A percentile compares a stretch with the other conserved stretches of the same genome.
Evolutionary conservation across 495 filamentous ascomycete species (phyloP).

Genomic region (Daldinia caldariorum): DNA sequence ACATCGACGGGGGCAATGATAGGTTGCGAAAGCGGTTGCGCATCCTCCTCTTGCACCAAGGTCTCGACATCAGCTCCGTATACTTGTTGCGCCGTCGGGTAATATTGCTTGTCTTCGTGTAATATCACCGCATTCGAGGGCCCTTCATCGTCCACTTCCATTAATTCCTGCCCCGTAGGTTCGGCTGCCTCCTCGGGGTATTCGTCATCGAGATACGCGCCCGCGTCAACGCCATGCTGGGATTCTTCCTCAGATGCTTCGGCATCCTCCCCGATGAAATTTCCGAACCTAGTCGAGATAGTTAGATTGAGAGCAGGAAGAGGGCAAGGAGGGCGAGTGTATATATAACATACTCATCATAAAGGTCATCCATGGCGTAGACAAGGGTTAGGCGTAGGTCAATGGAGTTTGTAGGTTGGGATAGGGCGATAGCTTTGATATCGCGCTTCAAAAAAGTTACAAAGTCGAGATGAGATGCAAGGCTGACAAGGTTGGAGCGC

Average conservation of each 20-base stretch:
- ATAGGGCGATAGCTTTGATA: constrained; percentile 31
- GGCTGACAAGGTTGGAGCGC: constrained; percentile 26
- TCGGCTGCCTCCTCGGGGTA: constrained; percentile 71
- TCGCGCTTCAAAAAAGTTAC: constrained; percentile 43
- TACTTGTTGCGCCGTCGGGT: constrained; percentile 93
- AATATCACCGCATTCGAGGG: constrained; percentile 96
- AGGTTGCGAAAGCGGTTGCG: constrained; percentile 88
- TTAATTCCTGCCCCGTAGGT: constrained; percentile 79
- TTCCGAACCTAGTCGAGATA: constrained; percentile 80
- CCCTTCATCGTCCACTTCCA: constrained; percentile 96
- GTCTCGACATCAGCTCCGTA: constrained; percentile 96
- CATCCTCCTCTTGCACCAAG: constrained; percentile 96
- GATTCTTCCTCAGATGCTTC: constrained; percentile 89
- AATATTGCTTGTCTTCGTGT: constrained; percentile 99
- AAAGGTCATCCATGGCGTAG: constrained; percentile 78
- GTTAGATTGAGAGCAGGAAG: constrained; percentile 23
- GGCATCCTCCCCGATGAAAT: constrained; percentile 89
- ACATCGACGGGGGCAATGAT: constrained; percentile 93
- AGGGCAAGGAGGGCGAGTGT: not conserved
- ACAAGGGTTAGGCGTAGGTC: constrained; percentile 14
- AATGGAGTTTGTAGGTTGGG: constrained; percentile 20
- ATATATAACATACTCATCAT: constrained; percentile 73
- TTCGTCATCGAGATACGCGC: constrained; percentile 82
- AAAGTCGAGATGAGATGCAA: constrained; percentile 40
- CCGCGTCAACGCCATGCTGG: constrained; percentile 74